Conservation (phyloP, 2,329 filamentous ascomycete species). For the Pseudocercospora eumusae region DNA sequence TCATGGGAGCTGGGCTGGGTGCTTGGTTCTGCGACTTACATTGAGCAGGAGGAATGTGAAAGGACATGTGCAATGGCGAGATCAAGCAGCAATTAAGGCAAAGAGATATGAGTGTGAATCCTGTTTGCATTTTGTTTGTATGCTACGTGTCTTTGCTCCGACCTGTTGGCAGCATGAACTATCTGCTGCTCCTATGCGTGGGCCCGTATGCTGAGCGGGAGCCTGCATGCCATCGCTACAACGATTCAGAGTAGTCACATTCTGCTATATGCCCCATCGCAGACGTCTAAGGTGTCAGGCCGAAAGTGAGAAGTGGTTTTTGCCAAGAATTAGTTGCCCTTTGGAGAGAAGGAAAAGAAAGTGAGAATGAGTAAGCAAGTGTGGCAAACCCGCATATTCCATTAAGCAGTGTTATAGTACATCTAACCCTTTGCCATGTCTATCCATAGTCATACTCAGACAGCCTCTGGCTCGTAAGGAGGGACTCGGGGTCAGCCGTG, state of each 20-base stretch:
- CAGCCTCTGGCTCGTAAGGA: constrained; percentile 5
- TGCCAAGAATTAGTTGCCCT: too few relatives aligned
- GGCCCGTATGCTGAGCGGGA: background rate
- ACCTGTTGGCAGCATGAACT: background rate
- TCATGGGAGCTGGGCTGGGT: background rate
- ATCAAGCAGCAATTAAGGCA: too few relatives aligned
- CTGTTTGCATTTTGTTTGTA: background rate
- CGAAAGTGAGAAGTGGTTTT: too few relatives aligned
- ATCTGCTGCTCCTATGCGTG: background rate
- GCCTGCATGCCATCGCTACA: background rate
- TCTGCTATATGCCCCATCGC: background rate
- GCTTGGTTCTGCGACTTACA: background rate
- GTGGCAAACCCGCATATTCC: background rate
- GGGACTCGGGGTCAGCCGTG: constrained; percentile 5
- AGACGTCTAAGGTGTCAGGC: too few relatives aligned
- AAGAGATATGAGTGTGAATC: too few relatives aligned
- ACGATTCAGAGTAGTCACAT: background rate
- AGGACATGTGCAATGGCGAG: background rate
- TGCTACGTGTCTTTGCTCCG: background rate
- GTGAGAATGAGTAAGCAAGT: background rate
- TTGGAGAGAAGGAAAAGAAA: too few relatives aligned
- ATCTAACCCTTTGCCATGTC: background rate
- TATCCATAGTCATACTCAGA: background rate
- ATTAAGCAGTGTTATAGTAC: background rate
- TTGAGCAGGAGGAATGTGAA: background rate